Evolutionary conservation across 805 yeast species (phyloP), one percentile per base, ranked within the genome.

Genomic region (Candida krabiensis): DNA sequence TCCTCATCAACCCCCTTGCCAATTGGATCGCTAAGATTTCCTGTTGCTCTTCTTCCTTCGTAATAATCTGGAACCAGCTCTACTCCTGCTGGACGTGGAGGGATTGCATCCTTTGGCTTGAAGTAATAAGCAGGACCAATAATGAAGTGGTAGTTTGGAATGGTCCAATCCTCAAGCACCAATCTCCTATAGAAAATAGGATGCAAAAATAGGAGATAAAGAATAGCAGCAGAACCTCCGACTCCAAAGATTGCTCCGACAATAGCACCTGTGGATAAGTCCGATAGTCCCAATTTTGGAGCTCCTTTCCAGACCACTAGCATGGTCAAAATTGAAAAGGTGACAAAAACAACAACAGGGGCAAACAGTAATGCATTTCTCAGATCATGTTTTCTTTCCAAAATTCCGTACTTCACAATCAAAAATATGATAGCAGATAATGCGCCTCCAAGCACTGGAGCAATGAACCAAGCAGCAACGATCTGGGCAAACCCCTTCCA

Each of bases 221-320:
- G 34, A 1, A 61, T 28, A 11, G 70, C 48, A 6, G 85, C 83
- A 44, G 71, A 82, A 25, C 62, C 79, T 46, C 79, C 88, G 38
- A 76, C 82, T 38, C 88, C 86, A 38, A 83, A 62, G 44, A 81
- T 75, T 21, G 86, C 67, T 8, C 79, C 85, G 31, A 64, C 69
- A 28, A 75, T 75, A 9, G 81, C 72, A 21, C 75, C 74, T 4
- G 68, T 52, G 1, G 80, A 66, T 37, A 83, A 66, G 6, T 76
- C 55, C 46, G 76, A 68, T 53, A 84, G 67, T 19, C 77, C 64
- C 50, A 83, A 71, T 47, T 73, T 72, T 52, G 90, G 88, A 38
- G 90, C 82, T 52, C 89, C 90, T 59, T 84, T 83, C 86, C 86
- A 82, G 26, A 80, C 86, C 56, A 84, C 79, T 61, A 83, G 71